These are phyloP conservation scores for Diutina mesorugosa DNA, from an alignment of 1,139 yeast genomes.

Conservation along the genomic window DNA sequence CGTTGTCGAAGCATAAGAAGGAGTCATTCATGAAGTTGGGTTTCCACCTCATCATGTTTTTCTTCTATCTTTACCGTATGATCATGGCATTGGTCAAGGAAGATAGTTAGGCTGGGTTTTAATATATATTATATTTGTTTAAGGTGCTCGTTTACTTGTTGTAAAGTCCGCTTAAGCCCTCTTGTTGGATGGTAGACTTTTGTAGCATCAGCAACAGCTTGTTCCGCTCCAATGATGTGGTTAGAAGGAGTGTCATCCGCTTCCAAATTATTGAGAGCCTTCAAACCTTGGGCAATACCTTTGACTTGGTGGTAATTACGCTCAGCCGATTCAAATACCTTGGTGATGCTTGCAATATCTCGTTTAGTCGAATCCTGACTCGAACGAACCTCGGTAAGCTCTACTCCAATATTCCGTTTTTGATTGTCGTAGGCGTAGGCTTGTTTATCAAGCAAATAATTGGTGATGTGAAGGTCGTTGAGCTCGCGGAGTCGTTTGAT, in stretches of 20 bases:
- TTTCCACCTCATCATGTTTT: conserved; percentile 83
- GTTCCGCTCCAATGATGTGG: background rate
- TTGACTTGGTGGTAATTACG: background rate
- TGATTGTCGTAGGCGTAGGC: background rate
- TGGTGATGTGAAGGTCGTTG: background rate
- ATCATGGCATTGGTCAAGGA: conserved; percentile 85
- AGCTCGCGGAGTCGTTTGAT: background rate
- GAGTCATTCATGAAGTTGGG: conserved; percentile 87
- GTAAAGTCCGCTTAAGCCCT: background rate
- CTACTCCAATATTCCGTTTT: background rate
- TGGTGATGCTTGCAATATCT: background rate
- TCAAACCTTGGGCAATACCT: background rate
- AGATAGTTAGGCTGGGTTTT: conserved; percentile 12
- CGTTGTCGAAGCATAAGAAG: conserved; percentile 83
- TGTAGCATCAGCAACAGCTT: background rate
- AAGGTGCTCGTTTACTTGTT: background rate
- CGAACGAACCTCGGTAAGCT: background rate
- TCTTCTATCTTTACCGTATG: conserved; percentile 93
- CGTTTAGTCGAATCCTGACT: background rate
- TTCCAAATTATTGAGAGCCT: background rate
- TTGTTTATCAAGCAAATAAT: background rate
- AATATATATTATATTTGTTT: background rate
- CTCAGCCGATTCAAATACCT: background rate
- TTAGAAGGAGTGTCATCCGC: background rate
- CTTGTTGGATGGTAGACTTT: background rate